These are phyloP conservation scores for Fusarium humuli DNA, from an alignment of 2,329 filamentous ascomycete species.

Conservation along the genomic window DNA sequence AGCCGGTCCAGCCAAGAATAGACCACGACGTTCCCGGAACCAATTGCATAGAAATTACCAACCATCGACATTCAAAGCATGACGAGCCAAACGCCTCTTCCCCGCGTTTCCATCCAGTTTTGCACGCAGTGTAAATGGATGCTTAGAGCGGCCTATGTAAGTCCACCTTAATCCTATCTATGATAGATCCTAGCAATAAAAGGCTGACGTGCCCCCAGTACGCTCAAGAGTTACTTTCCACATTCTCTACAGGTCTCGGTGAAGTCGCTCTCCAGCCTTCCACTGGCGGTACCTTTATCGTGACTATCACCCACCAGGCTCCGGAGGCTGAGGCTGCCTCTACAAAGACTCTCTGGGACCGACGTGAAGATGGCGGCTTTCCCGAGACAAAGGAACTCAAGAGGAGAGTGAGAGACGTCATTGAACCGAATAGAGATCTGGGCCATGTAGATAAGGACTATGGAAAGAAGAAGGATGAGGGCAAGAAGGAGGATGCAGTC, in stretches of 20 bases:
- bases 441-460: constrained; percentile 80
- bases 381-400: constrained; percentile 95
- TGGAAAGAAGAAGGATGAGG: constrained; percentile 17
- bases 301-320: constrained; percentile 67
- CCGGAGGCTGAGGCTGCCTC: constrained; percentile 44
- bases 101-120: constrained; percentile 87
- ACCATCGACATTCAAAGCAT: constrained; percentile 17
- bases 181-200: not conserved
- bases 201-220: constrained; percentile 65
- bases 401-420: constrained; percentile 81
- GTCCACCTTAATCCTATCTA: constrained; percentile 42
- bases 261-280: constrained; percentile 89
- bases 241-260: constrained; percentile 84
- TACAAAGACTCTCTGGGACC: constrained; percentile 81
- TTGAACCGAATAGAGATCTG: constrained; percentile 81
- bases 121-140: constrained; percentile 97
- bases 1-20: constrained; percentile 5
- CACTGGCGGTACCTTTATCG: constrained; percentile 85
- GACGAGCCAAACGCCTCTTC: constrained; percentile 51
- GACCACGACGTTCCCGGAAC: constrained; percentile 30
- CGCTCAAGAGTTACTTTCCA: constrained; percentile 94
- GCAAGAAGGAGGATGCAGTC: constrained; percentile 15
- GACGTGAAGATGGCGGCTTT: constrained; percentile 88
- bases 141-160: constrained; percentile 85
- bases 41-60: constrained; percentile 3